These are phyloP conservation scores for Rhodocollybia butyracea DNA, from an alignment of 768 basidiomycete species.

Conservation along the genomic window DNA sequence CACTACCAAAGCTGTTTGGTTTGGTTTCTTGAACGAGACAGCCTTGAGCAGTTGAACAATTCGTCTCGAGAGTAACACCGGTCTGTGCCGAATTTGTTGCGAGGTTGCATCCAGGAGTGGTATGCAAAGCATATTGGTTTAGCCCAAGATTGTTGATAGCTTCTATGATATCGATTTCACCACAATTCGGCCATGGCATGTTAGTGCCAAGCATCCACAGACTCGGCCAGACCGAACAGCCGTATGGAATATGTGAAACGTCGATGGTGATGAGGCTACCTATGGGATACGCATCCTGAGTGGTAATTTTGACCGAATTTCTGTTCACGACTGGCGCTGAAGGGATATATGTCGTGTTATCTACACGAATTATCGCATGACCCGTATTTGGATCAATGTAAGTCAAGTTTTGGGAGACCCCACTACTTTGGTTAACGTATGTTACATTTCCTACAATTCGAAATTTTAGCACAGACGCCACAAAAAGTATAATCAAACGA, in stretches of 20 bases:
- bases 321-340: slow-evolving; percentile 41
- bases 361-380: slow-evolving; percentile 68
- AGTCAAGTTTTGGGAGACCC: slow-evolving; percentile 39
- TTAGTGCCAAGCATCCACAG: slow-evolving; percentile 42
- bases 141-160: slow-evolving; percentile 47
- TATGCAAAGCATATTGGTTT: slow-evolving; percentile 61
- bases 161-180: slow-evolving; percentile 56
- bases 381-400: slow-evolving; percentile 50
- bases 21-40: slow-evolving; percentile 44
- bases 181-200: slow-evolving; percentile 36
- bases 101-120: slow-evolving; percentile 34
- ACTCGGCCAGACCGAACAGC: slow-evolving; percentile 54
- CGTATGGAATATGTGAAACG: slow-evolving; percentile 47
- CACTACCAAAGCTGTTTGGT: slow-evolving; percentile 42
- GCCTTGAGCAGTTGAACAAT: slow-evolving; percentile 33
- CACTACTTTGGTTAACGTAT: slow-evolving; percentile 7
- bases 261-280: slow-evolving; percentile 43
- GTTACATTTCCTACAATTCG: slow-evolving; percentile 24
- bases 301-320: slow-evolving; percentile 49
- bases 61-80: slow-evolving; percentile 22
- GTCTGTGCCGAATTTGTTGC: slow-evolving; percentile 24
- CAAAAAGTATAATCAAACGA: not conserved
- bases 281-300: slow-evolving; percentile 34
- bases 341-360: slow-evolving; percentile 56
- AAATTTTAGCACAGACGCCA: not conserved